Base-by-base conservation (phyloP, 1,139 yeast genomes). In the Martiniozyma asiatica region DNA sequence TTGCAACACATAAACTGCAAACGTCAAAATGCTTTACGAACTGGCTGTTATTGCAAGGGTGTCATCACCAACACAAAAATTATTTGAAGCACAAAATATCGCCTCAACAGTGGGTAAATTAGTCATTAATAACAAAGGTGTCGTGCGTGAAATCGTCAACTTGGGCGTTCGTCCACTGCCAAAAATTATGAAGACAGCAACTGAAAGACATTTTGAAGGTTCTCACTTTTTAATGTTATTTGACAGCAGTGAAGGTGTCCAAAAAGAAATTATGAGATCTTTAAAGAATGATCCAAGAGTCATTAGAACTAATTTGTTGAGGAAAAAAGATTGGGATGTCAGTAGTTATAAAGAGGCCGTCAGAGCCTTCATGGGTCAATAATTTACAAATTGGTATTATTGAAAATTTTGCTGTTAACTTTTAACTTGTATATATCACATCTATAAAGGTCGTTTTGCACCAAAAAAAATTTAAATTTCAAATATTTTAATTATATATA, bases 121-220 rank as follows among this genome's bases (percentile, higher is more conserved):
- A 50, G 72, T 89, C 26, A 68, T 89, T 38, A 72, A 76, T 40
- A 85, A 89, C 55, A 81, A 95, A 65, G 98, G 98, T 31, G 85
- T 89, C 12, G 73, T 89, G 26, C 70, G 97, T 51, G 76, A 73
- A 40, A 71, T 87, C 32, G 70, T 80, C 32, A 78, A 87, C 41
- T 59, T 85, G 56, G 96, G 96, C 2, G 68, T 76, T 29, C 68
- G 71, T 38, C 75, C 75, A 23, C 66, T 89, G 35, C 96, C 97
- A 12, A 76, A 73, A 44, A 71, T 87, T 41, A 68, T 82, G 56
- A 73, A 76, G 45, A 82, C 81, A 51, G 85, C 84, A 50, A 93
- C 87, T 51, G 94, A 85, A 52, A 68, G 74, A 41, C 94, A 87
- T 53, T 81, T 82, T 52, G 87, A 82, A 51, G 97, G 96, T 2